phyloP scores from a whole-genome alignment of 495 filamentous ascomycete genomes.

The Tuber calosporum region DNA sequence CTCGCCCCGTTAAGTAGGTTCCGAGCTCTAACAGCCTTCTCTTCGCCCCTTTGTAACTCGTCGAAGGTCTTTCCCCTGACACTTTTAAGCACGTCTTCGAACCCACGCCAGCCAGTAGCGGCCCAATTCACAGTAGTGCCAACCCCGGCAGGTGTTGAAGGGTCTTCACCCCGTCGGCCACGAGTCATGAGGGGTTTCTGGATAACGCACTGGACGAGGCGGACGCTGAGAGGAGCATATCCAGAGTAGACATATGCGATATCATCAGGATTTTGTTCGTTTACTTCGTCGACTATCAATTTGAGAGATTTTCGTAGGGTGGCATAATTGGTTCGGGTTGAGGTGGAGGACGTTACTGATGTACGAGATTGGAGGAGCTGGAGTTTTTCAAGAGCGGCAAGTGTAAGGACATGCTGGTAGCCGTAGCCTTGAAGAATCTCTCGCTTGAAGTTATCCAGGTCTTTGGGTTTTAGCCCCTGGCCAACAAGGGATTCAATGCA shows the following conservation, averaged over 20 bases:
- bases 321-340: slow-evolving; percentile 77
- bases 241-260: slow-evolving; percentile 96
- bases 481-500: slow-evolving; percentile 87
- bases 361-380: slow-evolving; percentile 66
- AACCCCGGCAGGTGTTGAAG: slow-evolving; percentile 9
- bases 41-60: slow-evolving; percentile 85
- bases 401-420: slow-evolving; percentile 84
- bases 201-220: slow-evolving; percentile 88
- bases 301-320: slow-evolving; percentile 76
- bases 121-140: slow-evolving; percentile 46
- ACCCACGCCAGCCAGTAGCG: slow-evolving; percentile 78
- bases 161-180: slow-evolving; percentile 36
- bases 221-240: slow-evolving; percentile 86
- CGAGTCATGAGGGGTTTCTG: slow-evolving; percentile 60
- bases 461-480: slow-evolving; percentile 76
- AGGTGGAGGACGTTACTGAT: slow-evolving; percentile 48
- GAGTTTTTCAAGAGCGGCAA: slow-evolving; percentile 83
- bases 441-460: slow-evolving; percentile 81
- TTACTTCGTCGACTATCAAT: slow-evolving; percentile 92
- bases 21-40: slow-evolving; percentile 83
- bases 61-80: slow-evolving; percentile 82
- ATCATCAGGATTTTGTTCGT: slow-evolving; percentile 92
- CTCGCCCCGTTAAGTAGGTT: slow-evolving; percentile 68
- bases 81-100: slow-evolving; percentile 81
- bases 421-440: slow-evolving; percentile 88